Base-by-base conservation (phyloP, 306 rosid genomes). In the Fragaria vesca region DNA sequence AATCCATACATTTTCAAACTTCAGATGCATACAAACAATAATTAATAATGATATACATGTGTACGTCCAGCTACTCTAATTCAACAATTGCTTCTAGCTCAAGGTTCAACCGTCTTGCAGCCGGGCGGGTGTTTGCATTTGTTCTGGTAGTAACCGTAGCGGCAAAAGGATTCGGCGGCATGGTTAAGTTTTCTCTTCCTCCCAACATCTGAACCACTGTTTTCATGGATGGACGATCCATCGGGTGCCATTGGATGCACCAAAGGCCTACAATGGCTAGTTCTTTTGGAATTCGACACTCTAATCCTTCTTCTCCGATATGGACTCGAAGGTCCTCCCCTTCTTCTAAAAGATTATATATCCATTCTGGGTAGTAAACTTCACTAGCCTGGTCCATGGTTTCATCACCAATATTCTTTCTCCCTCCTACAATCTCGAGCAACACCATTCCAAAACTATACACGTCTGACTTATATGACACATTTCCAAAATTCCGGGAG, bases 381-480 rank as follows among this genome's bases (percentile, higher is more conserved):
- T 16, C 55, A 50, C 20, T 7, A 4, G 20, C 7, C 7, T 50
- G 4, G 8, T 50, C 20, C 20, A 50, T 50, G 55, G 52, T 48
- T 13, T 16, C n/a, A 6, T 0, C 8, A 50, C 55, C 55, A 16
- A 4, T 50, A 4, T 50, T 50, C 55, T 50, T 50, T 18, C 55
- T 50, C n/a, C 55, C 55, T 50, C 55, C 55, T 50, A 83, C 69
- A 45, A 75, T 83, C 73, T 86, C 85, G 36, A 86, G 81, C 71
- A 83, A 28, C 69, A 83, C 11, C 78, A 83, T 83, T 10, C 86
- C 86, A 55, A 81, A 87, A 62, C 38, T 13, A 65, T 72, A 76
- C 3, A 82, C 82, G 69, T 86, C 90, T 8, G 62, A 57, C 30
- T 57, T 57, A 0, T 21, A n/a, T 0, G 62, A 57, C 30, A 57